phyloP scores from a whole-genome alignment of 176 grass and related monocot genomes.

The Carex parvula region DNA sequence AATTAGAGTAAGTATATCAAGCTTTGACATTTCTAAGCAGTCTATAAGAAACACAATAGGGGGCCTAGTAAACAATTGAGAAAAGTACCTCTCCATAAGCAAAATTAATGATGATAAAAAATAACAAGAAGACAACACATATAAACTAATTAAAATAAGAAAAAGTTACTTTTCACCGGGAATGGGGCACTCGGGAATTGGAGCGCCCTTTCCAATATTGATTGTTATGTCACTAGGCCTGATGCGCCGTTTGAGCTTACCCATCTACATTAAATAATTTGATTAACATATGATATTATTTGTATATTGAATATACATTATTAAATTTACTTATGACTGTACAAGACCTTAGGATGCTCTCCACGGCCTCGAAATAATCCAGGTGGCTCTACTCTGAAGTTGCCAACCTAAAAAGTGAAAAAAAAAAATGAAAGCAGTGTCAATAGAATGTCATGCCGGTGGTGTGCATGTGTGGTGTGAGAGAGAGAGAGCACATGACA shows the following conservation, averaged over 20 bases:
- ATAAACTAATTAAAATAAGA: too few relatives aligned
- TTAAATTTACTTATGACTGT: background rate
- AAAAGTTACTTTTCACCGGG: conserved; percentile 74
- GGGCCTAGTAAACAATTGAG: background rate
- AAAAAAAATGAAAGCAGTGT: conserved; percentile 12
- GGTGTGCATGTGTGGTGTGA: too few relatives aligned
- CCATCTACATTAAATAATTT: conserved; percentile 57
- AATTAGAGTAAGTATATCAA: background rate
- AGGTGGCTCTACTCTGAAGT: conserved; percentile 98
- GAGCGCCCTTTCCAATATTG: conserved; percentile 58
- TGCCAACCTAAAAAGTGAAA: conserved; percentile 67
- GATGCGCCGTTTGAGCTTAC: conserved; percentile 86
- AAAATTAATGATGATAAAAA: background rate
- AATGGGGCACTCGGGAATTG: conserved; percentile 80
- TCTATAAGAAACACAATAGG: too few relatives aligned
- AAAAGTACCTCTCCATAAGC: background rate
- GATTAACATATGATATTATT: background rate
- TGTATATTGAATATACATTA: background rate
- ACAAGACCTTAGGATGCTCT: conserved; percentile 90
- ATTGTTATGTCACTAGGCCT: conserved; percentile 90
- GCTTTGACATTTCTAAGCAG: background rate
- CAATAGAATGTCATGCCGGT: conserved; percentile 17
- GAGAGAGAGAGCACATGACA: too few relatives aligned
- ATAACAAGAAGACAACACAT: background rate
- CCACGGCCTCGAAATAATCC: conserved; percentile 95